Evolutionary conservation across 441 rosid genomes (phyloP), one percentile per base, ranked within the genome.

Genomic region (Jatropha multifida): DNA sequence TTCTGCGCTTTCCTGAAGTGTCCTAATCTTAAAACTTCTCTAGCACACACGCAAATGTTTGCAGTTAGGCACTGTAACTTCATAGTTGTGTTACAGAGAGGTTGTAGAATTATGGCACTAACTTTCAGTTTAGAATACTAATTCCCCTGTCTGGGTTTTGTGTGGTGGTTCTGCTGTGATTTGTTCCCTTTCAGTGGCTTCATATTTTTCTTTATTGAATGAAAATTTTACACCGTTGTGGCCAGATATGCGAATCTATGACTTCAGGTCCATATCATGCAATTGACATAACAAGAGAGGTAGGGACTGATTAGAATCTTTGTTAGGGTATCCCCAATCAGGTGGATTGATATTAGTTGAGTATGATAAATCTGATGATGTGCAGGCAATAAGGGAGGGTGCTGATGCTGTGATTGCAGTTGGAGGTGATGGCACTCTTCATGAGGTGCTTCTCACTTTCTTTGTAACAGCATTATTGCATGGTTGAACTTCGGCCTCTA

Each of bases 401-500:
- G 98, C 93, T 62, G 97, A 94, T 83, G 98, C 97, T 75, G 98
- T 96, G 72, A 87, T 96, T 87, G 97, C 99, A 62, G 99, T 94
- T 27, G 99, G 99, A 82, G 99, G 99, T 48, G 99, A 96, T 82
- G 97, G 99, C 76, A 96, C 99, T 42, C 87, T 96, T 81, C 99
- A 94, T 55, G 98, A 94, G 97, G 98, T 96, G 65, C 37, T 64
- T 4, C 55, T 78, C 69, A 52, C 65, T 41, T 26, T 75, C n/a
- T 32, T 32, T 51, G 20, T 61, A 20, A 11, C 38, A 54, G 26
- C 69, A 20, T 41, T 26, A 14, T 40, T 52, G 11, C 63, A 20
- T 49, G 12, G 6, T 59, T 48, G 3, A 42, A 42, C 68, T 15
- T 32, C 9, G 1, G 44, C 42, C 61, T 15, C 18, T 4, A n/a